Evolutionary conservation across 257 asterid species (phyloP).

Genomic region (Echium plantagineum): DNA sequence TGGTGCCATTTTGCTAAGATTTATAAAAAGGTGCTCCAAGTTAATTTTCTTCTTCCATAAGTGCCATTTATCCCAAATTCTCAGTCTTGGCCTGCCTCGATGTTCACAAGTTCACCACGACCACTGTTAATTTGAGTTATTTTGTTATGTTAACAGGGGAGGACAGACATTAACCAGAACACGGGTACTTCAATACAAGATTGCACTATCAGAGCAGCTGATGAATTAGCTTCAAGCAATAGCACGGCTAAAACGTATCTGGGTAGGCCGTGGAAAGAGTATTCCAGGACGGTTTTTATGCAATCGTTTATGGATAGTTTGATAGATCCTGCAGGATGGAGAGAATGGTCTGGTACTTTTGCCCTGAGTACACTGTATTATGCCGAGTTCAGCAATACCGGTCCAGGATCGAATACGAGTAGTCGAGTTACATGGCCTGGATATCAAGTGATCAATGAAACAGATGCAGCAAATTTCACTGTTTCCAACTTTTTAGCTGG

Average conservation of each 20-base stretch:
- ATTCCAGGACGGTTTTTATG: conserved; percentile 55
- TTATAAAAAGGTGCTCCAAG: too few species aligned
- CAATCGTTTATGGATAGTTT: conserved; percentile 28
- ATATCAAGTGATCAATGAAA: conserved; percentile 26
- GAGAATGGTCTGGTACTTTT: conserved; percentile 40
- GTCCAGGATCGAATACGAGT: conserved; percentile 38
- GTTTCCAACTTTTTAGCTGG: conserved; percentile 39
- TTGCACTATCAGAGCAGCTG: conserved; percentile 37
- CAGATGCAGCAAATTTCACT: conserved; percentile 42
- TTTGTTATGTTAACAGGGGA: conserved; percentile 26
- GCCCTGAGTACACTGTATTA: conserved; percentile 53
- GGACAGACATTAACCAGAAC: conserved; percentile 60
- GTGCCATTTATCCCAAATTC: too few species aligned
- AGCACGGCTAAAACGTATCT: conserved; percentile 24
- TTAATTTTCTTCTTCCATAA: too few species aligned
- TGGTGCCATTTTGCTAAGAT: too few species aligned
- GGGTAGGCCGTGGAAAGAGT: conserved; percentile 73
- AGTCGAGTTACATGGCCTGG: conserved; percentile 58
- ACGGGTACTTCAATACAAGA: conserved; percentile 55
- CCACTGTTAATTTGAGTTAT: too few species aligned
- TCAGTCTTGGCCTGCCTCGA: too few species aligned
- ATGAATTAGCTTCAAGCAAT: conserved; percentile 24
- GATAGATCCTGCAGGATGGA: conserved; percentile 50
- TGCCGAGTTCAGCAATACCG: conserved; percentile 43
- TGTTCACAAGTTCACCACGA: too few species aligned